Conservation (phyloP, 345 rosid genomes). For the Microcos paniculata region DNA sequence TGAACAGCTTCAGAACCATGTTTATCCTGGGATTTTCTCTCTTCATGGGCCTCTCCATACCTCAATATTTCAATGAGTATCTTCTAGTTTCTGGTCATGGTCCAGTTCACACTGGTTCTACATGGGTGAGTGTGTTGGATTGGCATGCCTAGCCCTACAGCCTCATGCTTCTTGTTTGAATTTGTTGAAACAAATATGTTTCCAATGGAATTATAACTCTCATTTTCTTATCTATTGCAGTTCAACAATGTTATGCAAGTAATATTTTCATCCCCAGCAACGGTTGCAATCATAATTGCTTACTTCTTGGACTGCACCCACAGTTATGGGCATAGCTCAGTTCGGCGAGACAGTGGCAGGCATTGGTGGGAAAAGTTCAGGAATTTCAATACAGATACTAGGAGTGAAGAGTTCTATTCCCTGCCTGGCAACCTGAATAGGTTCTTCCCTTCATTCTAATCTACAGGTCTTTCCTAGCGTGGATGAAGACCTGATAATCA, state of each 20-base stretch:
- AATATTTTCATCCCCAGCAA: slow-evolving; percentile 84
- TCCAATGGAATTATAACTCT: neutral
- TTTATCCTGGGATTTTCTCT: slow-evolving; percentile 80
- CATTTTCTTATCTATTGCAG: slow-evolving; percentile 35
- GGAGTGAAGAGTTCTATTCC: slow-evolving; percentile 73
- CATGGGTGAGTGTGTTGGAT: slow-evolving; percentile 43
- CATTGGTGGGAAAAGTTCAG: slow-evolving; percentile 91
- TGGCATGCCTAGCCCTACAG: neutral
- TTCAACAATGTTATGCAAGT: slow-evolving; percentile 85
- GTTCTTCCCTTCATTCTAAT: slow-evolving; percentile 82
- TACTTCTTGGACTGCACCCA: slow-evolving; percentile 65
- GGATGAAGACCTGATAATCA: neutral
- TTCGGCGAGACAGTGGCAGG: slow-evolving; percentile 74
- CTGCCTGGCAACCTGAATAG: slow-evolving; percentile 72
- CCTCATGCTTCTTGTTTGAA: neutral
- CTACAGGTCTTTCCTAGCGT: neutral
- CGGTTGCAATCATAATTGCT: slow-evolving; percentile 61
- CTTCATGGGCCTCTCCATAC: slow-evolving; percentile 81
- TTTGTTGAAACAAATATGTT: neutral
- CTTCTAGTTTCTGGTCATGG: slow-evolving; percentile 56
- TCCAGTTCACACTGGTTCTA: slow-evolving; percentile 64
- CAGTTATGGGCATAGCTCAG: slow-evolving; percentile 44
- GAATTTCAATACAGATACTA: slow-evolving; percentile 44
- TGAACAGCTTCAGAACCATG: slow-evolving; percentile 84
- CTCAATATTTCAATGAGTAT: slow-evolving; percentile 74